Evolutionary conservation across 2,329 filamentous ascomycete species (phyloP), one percentile per base, ranked within the genome.

Genomic region (Monosporascus sp.): DNA sequence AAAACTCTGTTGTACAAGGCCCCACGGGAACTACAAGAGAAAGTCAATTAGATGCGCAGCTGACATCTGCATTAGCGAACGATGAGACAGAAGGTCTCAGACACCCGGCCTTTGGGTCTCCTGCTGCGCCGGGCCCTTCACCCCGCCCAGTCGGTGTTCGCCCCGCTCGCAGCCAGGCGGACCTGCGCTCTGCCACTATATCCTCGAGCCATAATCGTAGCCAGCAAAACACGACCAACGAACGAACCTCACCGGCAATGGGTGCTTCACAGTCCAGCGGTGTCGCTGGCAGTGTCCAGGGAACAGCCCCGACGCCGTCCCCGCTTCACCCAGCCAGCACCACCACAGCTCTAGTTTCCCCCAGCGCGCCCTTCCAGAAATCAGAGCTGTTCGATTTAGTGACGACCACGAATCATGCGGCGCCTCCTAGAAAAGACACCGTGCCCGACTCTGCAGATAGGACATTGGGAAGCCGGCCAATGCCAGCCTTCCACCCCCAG

Each of bases 381-480:
- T 48, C 57, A 9, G 59, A 58, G 37, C 53, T 59, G 6, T 61
- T 52, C 24, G 55, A 57, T n/a, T n/a, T 60, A 7, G 55, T 60
- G 17, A 58, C 57, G 6, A 40, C 50, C 8, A 35, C 60, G 35
- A 61, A 58, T 31, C 51, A 57, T 26, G 51, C 52, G 4, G 54
- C 27, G 7, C 16, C 53, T n/a, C 54, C 54, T 7, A 52, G 53
- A 6, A 49, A 17, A 6, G 35, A 50, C 24, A 37, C 17, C 7
- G 4, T 20, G 40, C 48, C 7, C 57, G 57, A 31, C 37, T 57
- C 7, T 52, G 8, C 22, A 43, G 40, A 20, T 9, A 43, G 22
- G 19, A 14, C 8, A 14, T 24, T 24, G 19, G 11, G 40, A 43
- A 20, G n/a, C 9, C 19, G 40, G 19, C 40, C 40, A 20, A 20